Evolutionary conservation across 768 basidiomycete genomes (phyloP).

Genomic region (Naematelia encephala): DNA sequence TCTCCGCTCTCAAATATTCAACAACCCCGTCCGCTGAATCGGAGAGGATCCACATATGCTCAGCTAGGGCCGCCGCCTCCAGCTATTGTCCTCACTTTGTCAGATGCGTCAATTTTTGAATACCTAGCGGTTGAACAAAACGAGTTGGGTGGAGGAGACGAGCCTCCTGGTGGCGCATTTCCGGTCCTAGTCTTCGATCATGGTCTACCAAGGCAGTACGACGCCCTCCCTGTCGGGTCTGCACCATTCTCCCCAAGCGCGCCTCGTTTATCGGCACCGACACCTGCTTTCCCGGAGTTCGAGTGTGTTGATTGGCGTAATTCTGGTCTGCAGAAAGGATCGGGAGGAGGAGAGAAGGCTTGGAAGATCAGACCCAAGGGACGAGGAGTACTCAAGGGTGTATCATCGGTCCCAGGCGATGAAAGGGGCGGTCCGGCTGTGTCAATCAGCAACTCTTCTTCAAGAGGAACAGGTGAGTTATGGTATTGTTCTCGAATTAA

Average conservation of each 20-base stretch:
- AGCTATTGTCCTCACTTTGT: constrained; percentile 10
- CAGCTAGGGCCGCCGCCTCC: constrained; percentile 12
- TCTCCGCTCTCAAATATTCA: not conserved
- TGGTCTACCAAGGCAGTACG: constrained; percentile 63
- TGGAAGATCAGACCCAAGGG: constrained; percentile 41
- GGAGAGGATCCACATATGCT: constrained; percentile 3
- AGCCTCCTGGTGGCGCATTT: constrained; percentile 35
- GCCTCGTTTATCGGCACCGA: not conserved
- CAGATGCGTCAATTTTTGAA: constrained; percentile 43
- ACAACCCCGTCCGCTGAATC: constrained; percentile 1
- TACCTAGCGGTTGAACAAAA: constrained; percentile 23
- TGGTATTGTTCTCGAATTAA: not conserved
- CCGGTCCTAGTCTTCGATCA: constrained; percentile 75
- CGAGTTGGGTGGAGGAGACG: constrained; percentile 3
- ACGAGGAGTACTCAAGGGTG: constrained; percentile 32
- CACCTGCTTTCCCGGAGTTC: constrained; percentile 37
- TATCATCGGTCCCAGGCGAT: constrained; percentile 8
- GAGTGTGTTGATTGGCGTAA: constrained; percentile 44
- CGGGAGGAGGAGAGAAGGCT: constrained; percentile 34
- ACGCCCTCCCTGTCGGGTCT: constrained; percentile 17
- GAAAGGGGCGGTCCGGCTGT: constrained; percentile 14
- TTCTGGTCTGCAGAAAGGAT: constrained; percentile 24
- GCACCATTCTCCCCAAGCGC: not conserved
- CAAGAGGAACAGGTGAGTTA: constrained; percentile 15
- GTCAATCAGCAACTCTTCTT: not conserved